Percentiles rank a stretch among this genome's conserved stretches.
phyloP scores from a whole-genome alignment of 2,329 filamentous ascomycete species.

The Sporothrix protearum region DNA sequence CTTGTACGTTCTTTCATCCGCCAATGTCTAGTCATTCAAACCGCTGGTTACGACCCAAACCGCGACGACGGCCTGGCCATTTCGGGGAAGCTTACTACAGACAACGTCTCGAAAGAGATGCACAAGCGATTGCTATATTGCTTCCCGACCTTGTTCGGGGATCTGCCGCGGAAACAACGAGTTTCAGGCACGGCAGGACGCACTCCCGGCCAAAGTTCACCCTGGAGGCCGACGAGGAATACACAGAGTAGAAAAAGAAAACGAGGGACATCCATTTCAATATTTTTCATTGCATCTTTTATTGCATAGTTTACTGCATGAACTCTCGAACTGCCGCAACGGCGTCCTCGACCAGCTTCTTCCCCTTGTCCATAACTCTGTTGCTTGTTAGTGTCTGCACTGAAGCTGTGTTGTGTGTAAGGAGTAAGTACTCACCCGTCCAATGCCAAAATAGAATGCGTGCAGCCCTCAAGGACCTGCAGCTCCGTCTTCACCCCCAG shows the following conservation, averaged over 20 bases:
- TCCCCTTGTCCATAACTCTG: slow-evolving; percentile 23
- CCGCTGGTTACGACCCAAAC: slow-evolving; percentile 37
- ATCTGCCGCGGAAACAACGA: slow-evolving; percentile 16
- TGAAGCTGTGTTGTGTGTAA: too few species aligned
- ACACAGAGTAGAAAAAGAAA: too few species aligned
- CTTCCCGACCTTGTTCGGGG: slow-evolving; percentile 30
- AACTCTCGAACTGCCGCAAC: background rate
- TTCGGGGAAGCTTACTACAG: slow-evolving; percentile 36
- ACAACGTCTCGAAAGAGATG: slow-evolving; percentile 36
- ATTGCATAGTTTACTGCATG: background rate
- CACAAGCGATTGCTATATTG: slow-evolving; percentile 39
- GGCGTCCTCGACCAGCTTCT: slow-evolving; percentile 19
- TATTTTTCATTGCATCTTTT: too few species aligned
- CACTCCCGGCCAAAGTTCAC: slow-evolving; percentile 14
- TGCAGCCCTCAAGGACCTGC: slow-evolving; percentile 33
- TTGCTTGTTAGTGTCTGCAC: background rate
- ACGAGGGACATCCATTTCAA: too few species aligned
- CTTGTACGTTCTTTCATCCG: slow-evolving; percentile 33
- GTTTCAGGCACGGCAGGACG: slow-evolving; percentile 17
- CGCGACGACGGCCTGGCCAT: slow-evolving; percentile 42
- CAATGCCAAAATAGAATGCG: slow-evolving; percentile 12
- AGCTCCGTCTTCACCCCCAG: slow-evolving; percentile 3
- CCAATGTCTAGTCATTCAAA: slow-evolving; percentile 35
- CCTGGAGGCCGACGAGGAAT: background rate
- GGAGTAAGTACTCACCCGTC: background rate